phyloP scores from a whole-genome alignment of 2,329 filamentous ascomycete genomes.

The Teratosphaeriaceae sp. region DNA sequence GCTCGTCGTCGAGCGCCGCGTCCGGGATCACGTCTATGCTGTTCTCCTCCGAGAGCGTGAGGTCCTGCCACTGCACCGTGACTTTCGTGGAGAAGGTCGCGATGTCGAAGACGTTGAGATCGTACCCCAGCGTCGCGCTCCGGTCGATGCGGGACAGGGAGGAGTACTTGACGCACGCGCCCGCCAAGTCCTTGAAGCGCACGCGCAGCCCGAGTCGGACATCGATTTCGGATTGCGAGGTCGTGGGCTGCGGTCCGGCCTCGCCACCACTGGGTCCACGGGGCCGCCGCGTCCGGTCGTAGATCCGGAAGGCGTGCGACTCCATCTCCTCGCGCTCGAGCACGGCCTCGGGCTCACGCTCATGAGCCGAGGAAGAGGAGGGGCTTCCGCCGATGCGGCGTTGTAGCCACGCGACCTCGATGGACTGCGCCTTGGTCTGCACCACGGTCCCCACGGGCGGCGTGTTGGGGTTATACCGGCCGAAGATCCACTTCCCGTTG shows the following conservation, averaged over 20 bases:
- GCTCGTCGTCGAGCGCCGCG: slow-evolving; percentile 47
- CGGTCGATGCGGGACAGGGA: slow-evolving; percentile 39
- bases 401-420: slow-evolving; percentile 49
- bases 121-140: slow-evolving; percentile 47
- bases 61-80: slow-evolving; percentile 54
- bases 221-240: slow-evolving; percentile 29
- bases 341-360: slow-evolving; percentile 20
- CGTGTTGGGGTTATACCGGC: slow-evolving; percentile 45
- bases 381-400: slow-evolving; percentile 29
- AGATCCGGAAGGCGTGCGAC: slow-evolving; percentile 35
- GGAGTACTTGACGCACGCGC: slow-evolving; percentile 48
- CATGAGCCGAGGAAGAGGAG: no score
- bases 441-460: slow-evolving; percentile 47
- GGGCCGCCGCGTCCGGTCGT: slow-evolving; percentile 33
- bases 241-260: no score
- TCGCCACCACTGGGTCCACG: no score
- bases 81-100: slow-evolving; percentile 43
- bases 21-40: slow-evolving; percentile 45
- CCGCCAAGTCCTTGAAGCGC: slow-evolving; percentile 47
- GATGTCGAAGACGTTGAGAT: slow-evolving; percentile 52
- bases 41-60: slow-evolving; percentile 41
- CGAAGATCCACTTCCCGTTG: slow-evolving; percentile 47
- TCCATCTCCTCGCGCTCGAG: slow-evolving; percentile 35
- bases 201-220: slow-evolving; percentile 33
- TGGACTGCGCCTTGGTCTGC: slow-evolving; percentile 38